Evolutionary conservation across 1,284 basidiomycete species (phyloP), one percentile per base, ranked within the genome.

Genomic region (Paramarasmius palmivorus): DNA sequence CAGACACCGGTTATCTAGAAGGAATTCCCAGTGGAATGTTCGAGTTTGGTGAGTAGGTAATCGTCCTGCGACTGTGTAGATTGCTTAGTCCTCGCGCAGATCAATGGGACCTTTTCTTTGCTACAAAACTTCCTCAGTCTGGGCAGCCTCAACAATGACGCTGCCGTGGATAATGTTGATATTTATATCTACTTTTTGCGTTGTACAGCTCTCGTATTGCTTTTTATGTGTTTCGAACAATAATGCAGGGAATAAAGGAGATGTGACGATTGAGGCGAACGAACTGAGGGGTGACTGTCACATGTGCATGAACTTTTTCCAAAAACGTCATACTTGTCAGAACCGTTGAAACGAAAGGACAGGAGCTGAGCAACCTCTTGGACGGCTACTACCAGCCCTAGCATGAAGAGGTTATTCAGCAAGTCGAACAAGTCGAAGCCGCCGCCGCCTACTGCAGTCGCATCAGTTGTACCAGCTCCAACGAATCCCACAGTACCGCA

Each of bases 1-100:
- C 83, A n/a, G 90, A 93, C 67, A 80, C 74, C 51, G 83, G 79
- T 25, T 81, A 92, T 57, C 72, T 95, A 64, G 90, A 92, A 61
- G 87, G 88, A 1, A 81, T 94, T 45, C 92, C 92, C 14, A 85
- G 84, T n/a, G 81, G 82, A 22, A 92, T 92, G 81, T 93, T 93
- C 71, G 90, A 94, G 69, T 95, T 90, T 89, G 81, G 88, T 90
- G 60, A 65, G 84, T 78, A 26, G 17, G 19, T 39, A 54, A 50
- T 52, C 7, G 46, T 54, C 50, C 32, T n/a, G 4, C 1, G 17
- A 37, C 14, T 14, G 22, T 51, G 26, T 34, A 35, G 15, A 40
- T 40, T n/a, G 36, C 29, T 20, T 22, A 22, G 23, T 10, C 22
- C 39, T 5, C 17, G 29, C 55, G 40, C 62, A 90, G 88, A 82